phyloP scores from a whole-genome alignment of 306 rosid species.

The Coriaria nepalensis region DNA sequence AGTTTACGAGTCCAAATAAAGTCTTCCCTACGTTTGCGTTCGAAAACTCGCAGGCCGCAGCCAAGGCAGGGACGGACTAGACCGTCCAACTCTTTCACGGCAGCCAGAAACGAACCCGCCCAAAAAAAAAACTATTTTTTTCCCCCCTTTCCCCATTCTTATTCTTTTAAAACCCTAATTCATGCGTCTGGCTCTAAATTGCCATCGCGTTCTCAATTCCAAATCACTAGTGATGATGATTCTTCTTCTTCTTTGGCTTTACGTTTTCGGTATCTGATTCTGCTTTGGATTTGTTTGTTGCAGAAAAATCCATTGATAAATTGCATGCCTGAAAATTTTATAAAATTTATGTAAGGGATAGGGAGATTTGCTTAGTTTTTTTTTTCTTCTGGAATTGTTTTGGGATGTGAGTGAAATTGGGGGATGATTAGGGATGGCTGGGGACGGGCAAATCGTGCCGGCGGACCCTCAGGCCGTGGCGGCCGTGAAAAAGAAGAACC shows the following conservation, averaged over 20 bases:
- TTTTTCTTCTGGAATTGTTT: background rate
- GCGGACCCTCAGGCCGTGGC: slow-evolving; percentile 45
- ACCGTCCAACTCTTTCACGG: too few species aligned
- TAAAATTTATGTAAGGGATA: background rate
- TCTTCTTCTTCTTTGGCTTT: background rate
- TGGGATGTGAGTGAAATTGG: slow-evolving; percentile 12
- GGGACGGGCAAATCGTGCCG: slow-evolving; percentile 63
- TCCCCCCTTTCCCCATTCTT: background rate
- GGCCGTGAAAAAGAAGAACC: slow-evolving; percentile 61
- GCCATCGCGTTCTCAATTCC: background rate
- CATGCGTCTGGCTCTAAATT: background rate
- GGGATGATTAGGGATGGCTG: slow-evolving; percentile 52
- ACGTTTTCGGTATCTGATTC: background rate
- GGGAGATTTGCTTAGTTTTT: background rate
- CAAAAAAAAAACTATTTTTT: slow-evolving; percentile 1
- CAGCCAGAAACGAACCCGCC: too few species aligned
- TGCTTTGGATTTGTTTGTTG: background rate
- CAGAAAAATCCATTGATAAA: background rate
- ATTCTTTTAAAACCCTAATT: background rate
- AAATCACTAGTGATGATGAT: background rate
- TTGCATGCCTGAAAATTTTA: too few species aligned
- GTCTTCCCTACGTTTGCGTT: too few species aligned
- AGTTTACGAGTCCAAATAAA: too few species aligned
- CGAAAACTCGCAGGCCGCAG: too few species aligned
- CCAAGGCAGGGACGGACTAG: too few species aligned